Percentiles rank a stretch among this genome's conserved stretches.
Evolutionary conservation across 208 protist species (phyloP).

Genomic region (Trypanosoma avium): DNA sequence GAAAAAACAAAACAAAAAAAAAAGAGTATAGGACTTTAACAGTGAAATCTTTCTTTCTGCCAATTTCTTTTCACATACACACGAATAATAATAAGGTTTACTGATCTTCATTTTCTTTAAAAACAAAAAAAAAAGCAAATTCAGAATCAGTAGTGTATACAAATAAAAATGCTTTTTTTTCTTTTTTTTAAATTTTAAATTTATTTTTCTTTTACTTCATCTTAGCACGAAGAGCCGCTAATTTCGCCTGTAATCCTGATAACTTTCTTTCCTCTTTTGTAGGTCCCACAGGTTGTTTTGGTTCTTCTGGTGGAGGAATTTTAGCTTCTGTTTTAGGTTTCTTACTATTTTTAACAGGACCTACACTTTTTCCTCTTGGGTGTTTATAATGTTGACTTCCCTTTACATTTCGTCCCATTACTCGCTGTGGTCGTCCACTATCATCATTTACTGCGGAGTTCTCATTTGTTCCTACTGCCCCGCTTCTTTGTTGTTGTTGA

Average conservation of each 20-base stretch:
- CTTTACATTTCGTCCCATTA: not conserved
- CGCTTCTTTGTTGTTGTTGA: too few relatives aligned
- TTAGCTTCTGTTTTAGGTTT: conserved; percentile 13
- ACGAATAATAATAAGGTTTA: too few relatives aligned
- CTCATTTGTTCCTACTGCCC: not conserved
- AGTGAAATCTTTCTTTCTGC: not conserved
- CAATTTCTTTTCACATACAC: not conserved
- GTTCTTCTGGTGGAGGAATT: not conserved
- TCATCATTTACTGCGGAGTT: not conserved
- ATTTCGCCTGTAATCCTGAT: conserved; percentile 77
- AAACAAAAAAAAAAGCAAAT: too few relatives aligned
- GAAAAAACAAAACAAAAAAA: not conserved
- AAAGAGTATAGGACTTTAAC: not conserved
- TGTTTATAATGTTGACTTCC: conserved; percentile 9
- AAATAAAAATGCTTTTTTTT: too few relatives aligned
- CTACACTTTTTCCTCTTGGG: not conserved
- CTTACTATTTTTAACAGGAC: conserved; percentile 11
- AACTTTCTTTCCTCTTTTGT: conserved; percentile 85
- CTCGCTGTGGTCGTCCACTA: not conserved
- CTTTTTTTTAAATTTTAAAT: conserved; percentile 18
- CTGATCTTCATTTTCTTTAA: too few relatives aligned
- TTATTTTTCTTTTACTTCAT: conserved; percentile 38
- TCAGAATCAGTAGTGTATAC: too few relatives aligned
- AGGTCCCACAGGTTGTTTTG: conserved; percentile 33
- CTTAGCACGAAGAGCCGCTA: conserved; percentile 75